Conservation (phyloP, 768 basidiomycete genomes). For the Lepiota brunneoincarnata region DNA sequence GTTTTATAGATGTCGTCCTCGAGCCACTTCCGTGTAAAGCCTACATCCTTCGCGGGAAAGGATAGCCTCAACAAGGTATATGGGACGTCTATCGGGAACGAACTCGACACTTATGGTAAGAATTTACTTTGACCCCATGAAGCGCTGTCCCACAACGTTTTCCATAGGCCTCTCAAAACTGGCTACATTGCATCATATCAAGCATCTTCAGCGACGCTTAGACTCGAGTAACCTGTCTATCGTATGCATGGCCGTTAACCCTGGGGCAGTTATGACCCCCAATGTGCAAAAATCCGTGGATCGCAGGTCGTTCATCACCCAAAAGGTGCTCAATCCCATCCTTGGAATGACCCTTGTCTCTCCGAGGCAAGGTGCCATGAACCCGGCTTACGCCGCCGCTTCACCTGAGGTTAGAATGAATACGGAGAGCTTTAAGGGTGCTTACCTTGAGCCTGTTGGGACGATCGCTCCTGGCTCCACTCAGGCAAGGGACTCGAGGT, state of each 20-base stretch:
- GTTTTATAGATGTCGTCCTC: slow-evolving; percentile 30
- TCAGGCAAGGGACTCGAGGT: slow-evolving; percentile 26
- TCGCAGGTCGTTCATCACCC: slow-evolving; percentile 6
- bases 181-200: slow-evolving; percentile 45
- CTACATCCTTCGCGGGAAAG: slow-evolving; percentile 25
- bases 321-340: slow-evolving; percentile 11
- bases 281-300: slow-evolving; percentile 13
- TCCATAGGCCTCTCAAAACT: slow-evolving; percentile 48
- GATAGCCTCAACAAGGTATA: slow-evolving; percentile 36
- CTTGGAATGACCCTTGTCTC: slow-evolving; percentile 15
- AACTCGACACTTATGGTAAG: slow-evolving; percentile 32
- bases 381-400: slow-evolving; percentile 37
- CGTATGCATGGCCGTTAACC: slow-evolving; percentile 38
- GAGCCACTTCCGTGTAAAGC: slow-evolving; percentile 19
- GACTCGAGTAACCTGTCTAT: slow-evolving; percentile 31
- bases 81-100: slow-evolving; percentile 19
- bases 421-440: slow-evolving; percentile 31
- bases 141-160: neutral
- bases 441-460: slow-evolving; percentile 34
- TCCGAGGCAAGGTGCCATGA: slow-evolving; percentile 31
- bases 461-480: slow-evolving; percentile 24
- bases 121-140: neutral
- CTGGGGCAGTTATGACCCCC: slow-evolving; percentile 36
- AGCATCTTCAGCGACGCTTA: slow-evolving; percentile 47
- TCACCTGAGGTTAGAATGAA: slow-evolving; percentile 29